Conservation (phyloP, 768 basidiomycete species). For the Lentinus brumalis region DNA sequence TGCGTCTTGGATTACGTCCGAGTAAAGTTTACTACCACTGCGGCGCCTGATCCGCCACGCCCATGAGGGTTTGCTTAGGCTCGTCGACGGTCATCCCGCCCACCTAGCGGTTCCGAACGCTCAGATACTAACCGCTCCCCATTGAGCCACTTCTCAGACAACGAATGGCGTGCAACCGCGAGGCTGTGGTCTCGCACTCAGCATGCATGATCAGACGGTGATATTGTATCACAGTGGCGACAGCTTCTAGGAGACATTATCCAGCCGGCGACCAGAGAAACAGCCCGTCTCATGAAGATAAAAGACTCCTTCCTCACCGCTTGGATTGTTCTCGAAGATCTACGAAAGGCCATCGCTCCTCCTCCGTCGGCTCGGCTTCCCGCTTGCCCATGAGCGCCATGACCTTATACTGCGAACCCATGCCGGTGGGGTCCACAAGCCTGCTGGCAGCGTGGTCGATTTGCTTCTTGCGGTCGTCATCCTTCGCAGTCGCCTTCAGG, state of each 20-base stretch:
- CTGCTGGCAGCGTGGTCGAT: slow-evolving; percentile 65
- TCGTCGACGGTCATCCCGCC: background rate
- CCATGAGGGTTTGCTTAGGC: too few relatives aligned
- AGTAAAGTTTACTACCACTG: too few relatives aligned
- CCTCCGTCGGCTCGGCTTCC: slow-evolving; percentile 4
- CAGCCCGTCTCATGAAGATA: background rate
- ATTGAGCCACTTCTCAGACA: background rate
- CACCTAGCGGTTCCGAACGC: background rate
- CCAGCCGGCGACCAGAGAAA: background rate
- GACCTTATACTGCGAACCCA: slow-evolving; percentile 88
- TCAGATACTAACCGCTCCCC: background rate
- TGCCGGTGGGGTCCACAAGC: slow-evolving; percentile 76
- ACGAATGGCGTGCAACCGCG: background rate
- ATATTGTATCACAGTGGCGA: background rate
- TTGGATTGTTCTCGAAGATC: too few relatives aligned
- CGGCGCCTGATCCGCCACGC: too few relatives aligned
- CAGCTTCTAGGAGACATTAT: background rate
- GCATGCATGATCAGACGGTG: background rate
- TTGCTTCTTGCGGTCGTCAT: slow-evolving; percentile 49
- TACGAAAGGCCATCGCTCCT: slow-evolving; percentile 30
- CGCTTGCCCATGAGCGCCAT: slow-evolving; percentile 53
- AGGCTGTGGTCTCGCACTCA: background rate
- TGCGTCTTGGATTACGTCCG: too few relatives aligned
- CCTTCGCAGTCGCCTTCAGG: slow-evolving; percentile 53
- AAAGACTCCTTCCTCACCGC: background rate